phyloP scores from a whole-genome alignment of 2,329 filamentous ascomycete genomes.

The Paraphoma sp. region DNA sequence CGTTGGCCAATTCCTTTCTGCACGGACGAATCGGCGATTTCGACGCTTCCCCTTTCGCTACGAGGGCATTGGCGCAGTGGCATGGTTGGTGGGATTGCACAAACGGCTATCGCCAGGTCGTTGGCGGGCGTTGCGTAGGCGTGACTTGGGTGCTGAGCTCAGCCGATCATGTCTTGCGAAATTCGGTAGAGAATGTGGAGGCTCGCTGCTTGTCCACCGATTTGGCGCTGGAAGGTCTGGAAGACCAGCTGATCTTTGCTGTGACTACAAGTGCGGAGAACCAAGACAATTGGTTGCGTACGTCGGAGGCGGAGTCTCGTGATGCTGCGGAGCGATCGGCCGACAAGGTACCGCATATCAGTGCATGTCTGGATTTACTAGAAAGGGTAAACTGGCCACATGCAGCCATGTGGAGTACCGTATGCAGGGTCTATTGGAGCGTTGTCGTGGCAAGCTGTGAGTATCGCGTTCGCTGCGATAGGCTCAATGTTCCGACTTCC shows the following conservation, averaged over 20 bases:
- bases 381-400: neutral
- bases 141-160: conserved; percentile 1
- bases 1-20: neutral
- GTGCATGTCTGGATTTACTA: neutral
- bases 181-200: neutral
- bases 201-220: neutral
- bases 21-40: neutral
- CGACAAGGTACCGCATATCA: neutral
- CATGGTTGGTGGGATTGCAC: too few relatives aligned
- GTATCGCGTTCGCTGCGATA: neutral
- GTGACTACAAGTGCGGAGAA: neutral
- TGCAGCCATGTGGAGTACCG: neutral
- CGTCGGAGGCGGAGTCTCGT: neutral
- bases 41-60: neutral
- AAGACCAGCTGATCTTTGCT: neutral
- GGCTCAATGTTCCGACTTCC: neutral
- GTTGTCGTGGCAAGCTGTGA: conserved; percentile 1
- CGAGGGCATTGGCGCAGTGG: neutral
- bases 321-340: conserved; percentile 1
- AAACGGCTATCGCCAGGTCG: neutral
- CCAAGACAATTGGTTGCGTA: neutral
- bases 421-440: neutral
- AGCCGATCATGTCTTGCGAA: neutral
- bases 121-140: neutral
- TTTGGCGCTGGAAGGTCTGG: neutral